phyloP scores from a whole-genome alignment of 2,329 filamentous ascomycete genomes.

The Cryphonectria japonica region DNA sequence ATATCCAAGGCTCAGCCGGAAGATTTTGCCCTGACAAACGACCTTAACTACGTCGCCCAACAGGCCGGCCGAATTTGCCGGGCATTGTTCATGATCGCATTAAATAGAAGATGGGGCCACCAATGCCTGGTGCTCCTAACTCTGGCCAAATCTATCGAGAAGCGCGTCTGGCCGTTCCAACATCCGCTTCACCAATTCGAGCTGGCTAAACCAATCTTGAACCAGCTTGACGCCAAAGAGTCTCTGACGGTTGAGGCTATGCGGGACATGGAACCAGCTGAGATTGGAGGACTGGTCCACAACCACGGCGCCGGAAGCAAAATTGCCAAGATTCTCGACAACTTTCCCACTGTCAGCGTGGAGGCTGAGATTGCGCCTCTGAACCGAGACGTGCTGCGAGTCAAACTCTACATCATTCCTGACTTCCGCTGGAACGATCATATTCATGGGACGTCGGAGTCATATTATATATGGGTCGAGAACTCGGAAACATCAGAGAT shows the following conservation, averaged over 20 bases:
- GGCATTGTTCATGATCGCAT: constrained; percentile 94
- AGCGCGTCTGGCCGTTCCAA: constrained; percentile 91
- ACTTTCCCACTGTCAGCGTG: constrained; percentile 88
- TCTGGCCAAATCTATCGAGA: constrained; percentile 95
- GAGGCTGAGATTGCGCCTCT: constrained; percentile 95
- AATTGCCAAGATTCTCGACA: constrained; percentile 79
- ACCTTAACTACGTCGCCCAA: constrained; percentile 92
- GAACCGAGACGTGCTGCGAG: constrained; percentile 92
- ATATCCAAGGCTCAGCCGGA: constrained; percentile 87
- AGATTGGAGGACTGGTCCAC: constrained; percentile 89
- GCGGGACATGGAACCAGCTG: constrained; percentile 88
- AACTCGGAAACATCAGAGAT: constrained; percentile 98
- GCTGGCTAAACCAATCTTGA: constrained; percentile 79
- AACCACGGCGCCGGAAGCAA: constrained; percentile 86
- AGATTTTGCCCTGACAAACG: constrained; percentile 91
- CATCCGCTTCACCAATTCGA: constrained; percentile 97
- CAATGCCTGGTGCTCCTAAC: constrained; percentile 91
- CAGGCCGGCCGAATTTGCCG: constrained; percentile 94
- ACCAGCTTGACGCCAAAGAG: constrained; percentile 82
- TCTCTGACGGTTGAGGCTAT: constrained; percentile 77
- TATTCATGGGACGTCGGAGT: constrained; percentile 90
- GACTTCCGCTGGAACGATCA: constrained; percentile 96
- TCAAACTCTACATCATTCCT: constrained; percentile 82
- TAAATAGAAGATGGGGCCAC: constrained; percentile 94
- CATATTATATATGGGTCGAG: constrained; percentile 99